Base-by-base conservation (phyloP, 2,329 filamentous ascomycete genomes). In the Sclerotinia borealis region DNA sequence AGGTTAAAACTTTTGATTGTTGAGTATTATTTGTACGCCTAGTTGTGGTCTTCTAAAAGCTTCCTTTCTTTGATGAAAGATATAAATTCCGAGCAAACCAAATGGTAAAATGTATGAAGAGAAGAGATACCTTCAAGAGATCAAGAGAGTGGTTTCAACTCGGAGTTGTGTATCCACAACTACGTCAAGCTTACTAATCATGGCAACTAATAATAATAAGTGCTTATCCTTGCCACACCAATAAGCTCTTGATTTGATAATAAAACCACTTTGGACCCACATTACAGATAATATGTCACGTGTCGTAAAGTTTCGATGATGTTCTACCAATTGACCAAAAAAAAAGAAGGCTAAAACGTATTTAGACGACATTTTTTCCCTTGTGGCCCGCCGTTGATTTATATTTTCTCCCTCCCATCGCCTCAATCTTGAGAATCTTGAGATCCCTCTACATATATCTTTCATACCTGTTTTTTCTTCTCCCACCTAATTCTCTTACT, bases 401-500 rank as follows among this genome's bases (percentile, higher is more conserved):
- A 62, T 62, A 48, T 59, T 63, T 50, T 59, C 47, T 49, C 45
- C 27, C 47, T 41, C 36, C 36, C 54, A 50, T 63, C 37, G 27
- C 47, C 61, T 34, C 55, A 63, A 47, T 52, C 39, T 61, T 52
- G 22, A 43, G 17, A 34, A 25, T 11, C n/a, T n/a, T n/a, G n/a
- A n/a, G n/a, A n/a, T n/a, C 19, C 13, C 15, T 61, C 39, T 52
- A 58, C 51, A 59, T 39, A 54, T 39, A 39, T 37, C 64, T 49
- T 27, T 64, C 65, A 66, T 65, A 66, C 52, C 63, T 49, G 43
- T 65, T 58, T 59, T 43, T 59, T 59, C 59, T 63, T 34, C 54
- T 45, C 39, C 29, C 25, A 65, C 68, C 59, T 64, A 64, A 55
- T 52, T 61, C 50, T 62, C 61, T 59, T 61, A 36, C 55, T 62